Conservation (phyloP, 2,329 filamentous ascomycete species). For the Aspergillus quadricinctus region DNA sequence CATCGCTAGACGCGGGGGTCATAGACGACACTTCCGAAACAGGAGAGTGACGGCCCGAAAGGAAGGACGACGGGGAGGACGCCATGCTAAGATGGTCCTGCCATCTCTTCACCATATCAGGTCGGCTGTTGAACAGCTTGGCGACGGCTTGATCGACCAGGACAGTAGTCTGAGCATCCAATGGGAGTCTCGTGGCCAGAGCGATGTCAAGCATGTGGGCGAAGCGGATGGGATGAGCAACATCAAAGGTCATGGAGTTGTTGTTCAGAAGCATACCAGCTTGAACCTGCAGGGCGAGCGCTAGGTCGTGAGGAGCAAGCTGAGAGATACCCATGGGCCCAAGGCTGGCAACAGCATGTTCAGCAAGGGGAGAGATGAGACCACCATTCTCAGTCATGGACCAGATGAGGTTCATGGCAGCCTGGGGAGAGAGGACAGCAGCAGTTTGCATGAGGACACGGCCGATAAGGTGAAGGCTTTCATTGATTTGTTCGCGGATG, state of each 20-base stretch:
- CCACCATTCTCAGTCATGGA: constrained; percentile 64
- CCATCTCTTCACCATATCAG: constrained; percentile 52
- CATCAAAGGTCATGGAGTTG: constrained; percentile 44
- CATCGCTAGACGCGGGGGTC: constrained; percentile 63
- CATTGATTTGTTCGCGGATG: constrained; percentile 75
- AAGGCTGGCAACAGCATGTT: constrained; percentile 57
- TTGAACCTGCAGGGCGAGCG: constrained; percentile 59
- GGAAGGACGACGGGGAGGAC: constrained; percentile 45
- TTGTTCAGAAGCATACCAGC: constrained; percentile 42
- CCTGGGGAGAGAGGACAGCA: constrained; percentile 49
- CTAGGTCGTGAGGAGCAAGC: constrained; percentile 49
- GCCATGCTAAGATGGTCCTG: constrained; percentile 49
- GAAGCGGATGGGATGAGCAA: constrained; percentile 57
- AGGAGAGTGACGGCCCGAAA: constrained; percentile 37
- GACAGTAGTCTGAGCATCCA: constrained; percentile 53
- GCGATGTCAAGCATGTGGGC: constrained; percentile 58
- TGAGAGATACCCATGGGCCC: constrained; percentile 57
- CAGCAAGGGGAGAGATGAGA: constrained; percentile 55
- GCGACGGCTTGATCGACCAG: constrained; percentile 57
- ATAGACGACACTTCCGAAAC: constrained; percentile 47
- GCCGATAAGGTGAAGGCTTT: constrained; percentile 69
- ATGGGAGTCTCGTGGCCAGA: constrained; percentile 48
- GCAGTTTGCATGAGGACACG: constrained; percentile 53
- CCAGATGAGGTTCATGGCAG: constrained; percentile 57
- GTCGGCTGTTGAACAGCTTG: constrained; percentile 46